These are phyloP conservation scores for Xylaria venustula DNA, from an alignment of 495 filamentous ascomycete species.

Conservation along the genomic window DNA sequence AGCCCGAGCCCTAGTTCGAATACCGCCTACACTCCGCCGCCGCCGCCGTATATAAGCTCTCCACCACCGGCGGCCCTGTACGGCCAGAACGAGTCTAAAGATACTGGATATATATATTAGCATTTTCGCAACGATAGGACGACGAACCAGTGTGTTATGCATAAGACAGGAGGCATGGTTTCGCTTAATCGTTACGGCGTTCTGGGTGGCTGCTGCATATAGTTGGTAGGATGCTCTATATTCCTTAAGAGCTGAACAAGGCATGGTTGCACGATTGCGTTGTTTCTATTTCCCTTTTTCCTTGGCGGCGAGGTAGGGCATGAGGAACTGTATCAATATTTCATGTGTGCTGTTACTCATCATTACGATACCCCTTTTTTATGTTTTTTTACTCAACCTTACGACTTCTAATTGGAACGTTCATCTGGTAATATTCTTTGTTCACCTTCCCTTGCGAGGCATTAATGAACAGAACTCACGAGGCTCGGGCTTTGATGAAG, in stretches of 20 bases:
- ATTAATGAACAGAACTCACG: too few species aligned
- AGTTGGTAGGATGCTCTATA: neutral
- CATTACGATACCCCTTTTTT: neutral
- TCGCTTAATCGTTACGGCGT: neutral
- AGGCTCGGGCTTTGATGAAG: too few species aligned
- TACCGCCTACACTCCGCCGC: neutral
- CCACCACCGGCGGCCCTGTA: neutral
- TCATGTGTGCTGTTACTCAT: neutral
- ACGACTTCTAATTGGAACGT: too few species aligned
- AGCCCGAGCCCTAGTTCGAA: neutral
- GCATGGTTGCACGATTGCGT: neutral
- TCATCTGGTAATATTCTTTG: too few species aligned
- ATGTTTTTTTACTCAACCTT: too few species aligned
- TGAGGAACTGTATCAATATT: neutral
- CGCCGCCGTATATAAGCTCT: neutral
- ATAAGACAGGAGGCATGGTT: neutral
- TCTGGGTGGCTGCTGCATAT: neutral
- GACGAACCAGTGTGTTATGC: neutral
- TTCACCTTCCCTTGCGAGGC: too few species aligned
- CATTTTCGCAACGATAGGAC: neutral
- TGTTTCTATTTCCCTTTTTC: neutral
- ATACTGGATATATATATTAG: neutral
- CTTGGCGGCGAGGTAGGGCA: neutral
- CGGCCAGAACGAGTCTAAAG: neutral
- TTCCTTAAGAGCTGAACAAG: neutral